Percentiles rank a stretch among this genome's conserved stretches.
phyloP scores from a whole-genome alignment of 2,329 filamentous ascomycete species.

The Arthrinium puccinioides region DNA sequence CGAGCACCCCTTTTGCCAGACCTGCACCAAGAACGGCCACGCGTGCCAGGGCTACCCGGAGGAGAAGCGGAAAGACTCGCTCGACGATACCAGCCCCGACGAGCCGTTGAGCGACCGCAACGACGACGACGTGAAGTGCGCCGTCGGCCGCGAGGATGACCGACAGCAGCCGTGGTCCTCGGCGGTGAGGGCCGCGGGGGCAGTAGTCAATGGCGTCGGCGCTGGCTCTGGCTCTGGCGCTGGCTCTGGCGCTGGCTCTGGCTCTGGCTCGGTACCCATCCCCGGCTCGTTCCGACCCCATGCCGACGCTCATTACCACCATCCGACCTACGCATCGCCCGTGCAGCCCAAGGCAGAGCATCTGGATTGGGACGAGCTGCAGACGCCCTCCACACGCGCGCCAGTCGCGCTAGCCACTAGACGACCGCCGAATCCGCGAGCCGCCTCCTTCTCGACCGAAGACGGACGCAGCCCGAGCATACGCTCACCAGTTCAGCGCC shows the following conservation, averaged over 20 bases:
- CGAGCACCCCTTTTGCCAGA: conserved; percentile 64
- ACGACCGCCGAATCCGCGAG: conserved; percentile 20
- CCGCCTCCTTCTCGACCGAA: conserved; percentile 31
- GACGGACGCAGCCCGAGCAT: conserved; percentile 30
- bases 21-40: conserved; percentile 65
- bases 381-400: conserved; percentile 9
- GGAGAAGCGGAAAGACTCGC: conserved; percentile 31
- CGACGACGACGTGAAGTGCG: conserved; percentile 22
- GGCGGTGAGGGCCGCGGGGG: conserved; percentile 2
- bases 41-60: conserved; percentile 62
- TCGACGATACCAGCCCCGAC: conserved; percentile 11
- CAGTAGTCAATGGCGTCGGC: neutral
- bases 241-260: too few species aligned
- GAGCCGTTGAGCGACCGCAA: conserved; percentile 23
- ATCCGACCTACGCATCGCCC: too few species aligned
- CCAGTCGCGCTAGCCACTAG: too few species aligned
- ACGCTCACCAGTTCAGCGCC: conserved; percentile 38
- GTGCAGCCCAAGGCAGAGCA: conserved; percentile 20
- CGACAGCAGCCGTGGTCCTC: conserved; percentile 4
- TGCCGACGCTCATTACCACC: too few species aligned
- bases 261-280: too few species aligned
- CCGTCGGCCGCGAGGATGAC: conserved; percentile 16
- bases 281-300: conserved; percentile 13
- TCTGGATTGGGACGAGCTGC: conserved; percentile 22
- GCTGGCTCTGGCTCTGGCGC: too few species aligned